Evolutionary conservation across 768 basidiomycete genomes (phyloP).

Genomic region (Lactifluus echinatus): DNA sequence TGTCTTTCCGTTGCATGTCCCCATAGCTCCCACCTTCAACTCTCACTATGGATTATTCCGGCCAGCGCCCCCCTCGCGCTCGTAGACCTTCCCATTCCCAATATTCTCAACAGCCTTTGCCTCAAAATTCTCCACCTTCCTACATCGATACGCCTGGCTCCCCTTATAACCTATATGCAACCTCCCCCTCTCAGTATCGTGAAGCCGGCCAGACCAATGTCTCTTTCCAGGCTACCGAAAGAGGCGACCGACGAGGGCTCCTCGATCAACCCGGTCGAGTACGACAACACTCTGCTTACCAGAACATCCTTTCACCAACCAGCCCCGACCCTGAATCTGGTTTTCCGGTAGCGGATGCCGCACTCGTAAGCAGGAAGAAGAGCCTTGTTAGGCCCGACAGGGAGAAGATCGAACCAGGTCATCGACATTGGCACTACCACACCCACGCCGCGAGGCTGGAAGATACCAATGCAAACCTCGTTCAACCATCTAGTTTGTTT

Average conservation of each 20-base stretch:
- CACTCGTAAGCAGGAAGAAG: constrained; percentile 72
- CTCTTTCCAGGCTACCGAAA: constrained; percentile 61
- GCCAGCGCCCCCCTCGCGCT: constrained; percentile 32
- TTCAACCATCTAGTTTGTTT: constrained; percentile 74
- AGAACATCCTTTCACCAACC: constrained; percentile 34
- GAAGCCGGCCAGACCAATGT: constrained; percentile 33
- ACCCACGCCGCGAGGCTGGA: constrained; percentile 74
- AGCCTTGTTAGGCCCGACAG: constrained; percentile 87
- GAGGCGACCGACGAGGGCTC: constrained; percentile 54
- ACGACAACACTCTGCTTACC: constrained; percentile 37
- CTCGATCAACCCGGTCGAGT: constrained; percentile 50
- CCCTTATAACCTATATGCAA: constrained; percentile 22
- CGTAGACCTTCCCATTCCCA: constrained; percentile 25
- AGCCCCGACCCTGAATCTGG: constrained; percentile 28
- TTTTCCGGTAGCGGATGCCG: constrained; percentile 34
- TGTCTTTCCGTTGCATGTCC: constrained; percentile 12
- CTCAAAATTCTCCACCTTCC: constrained; percentile 23
- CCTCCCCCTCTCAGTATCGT: constrained; percentile 15
- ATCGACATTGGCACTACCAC: constrained; percentile 92
- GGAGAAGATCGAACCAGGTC: constrained; percentile 92
- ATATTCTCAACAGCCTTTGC: constrained; percentile 21
- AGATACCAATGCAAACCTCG: constrained; percentile 58
- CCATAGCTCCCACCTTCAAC: background rate
- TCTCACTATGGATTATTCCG: constrained; percentile 27
- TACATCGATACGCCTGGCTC: constrained; percentile 18